Evolutionary conservation across 2,329 filamentous ascomycete species (phyloP).

Genomic region (Kalaharituber pfeilii): DNA sequence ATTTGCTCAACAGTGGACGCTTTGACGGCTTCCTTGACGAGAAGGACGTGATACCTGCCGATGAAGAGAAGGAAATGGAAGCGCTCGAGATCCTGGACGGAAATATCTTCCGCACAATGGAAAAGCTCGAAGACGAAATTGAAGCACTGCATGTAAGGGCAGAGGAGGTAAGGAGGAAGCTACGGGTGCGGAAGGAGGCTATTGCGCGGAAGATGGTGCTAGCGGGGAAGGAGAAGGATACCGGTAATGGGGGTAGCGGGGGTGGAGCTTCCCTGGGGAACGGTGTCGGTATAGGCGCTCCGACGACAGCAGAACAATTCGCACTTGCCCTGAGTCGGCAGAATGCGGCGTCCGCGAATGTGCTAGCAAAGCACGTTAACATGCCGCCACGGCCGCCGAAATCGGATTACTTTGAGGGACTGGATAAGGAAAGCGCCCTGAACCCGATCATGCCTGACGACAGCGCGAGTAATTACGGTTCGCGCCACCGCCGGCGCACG

Average conservation of each 20-base stretch:
- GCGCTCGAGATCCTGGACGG: slow-evolving; percentile 12
- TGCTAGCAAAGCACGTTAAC: background rate
- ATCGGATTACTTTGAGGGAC: slow-evolving; percentile 1
- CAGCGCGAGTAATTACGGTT: background rate
- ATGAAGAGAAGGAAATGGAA: slow-evolving; percentile 17
- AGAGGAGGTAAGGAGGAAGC: slow-evolving; percentile 16
- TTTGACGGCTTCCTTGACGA: slow-evolving; percentile 18
- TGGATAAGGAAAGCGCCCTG: background rate
- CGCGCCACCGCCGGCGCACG: background rate
- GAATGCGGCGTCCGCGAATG: background rate
- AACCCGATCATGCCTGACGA: background rate
- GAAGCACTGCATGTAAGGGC: slow-evolving; percentile 18
- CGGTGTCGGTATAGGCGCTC: slow-evolving; percentile 1
- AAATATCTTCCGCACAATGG: slow-evolving; percentile 13
- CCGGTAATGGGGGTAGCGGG: slow-evolving; percentile 4
- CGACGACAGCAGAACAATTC: background rate
- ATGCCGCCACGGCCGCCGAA: background rate
- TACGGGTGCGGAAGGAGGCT: slow-evolving; percentile 16
- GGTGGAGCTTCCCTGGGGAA: slow-evolving; percentile 1
- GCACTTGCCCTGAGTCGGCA: background rate
- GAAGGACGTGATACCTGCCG: slow-evolving; percentile 15
- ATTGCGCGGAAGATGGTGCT: slow-evolving; percentile 13
- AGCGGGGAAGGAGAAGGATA: slow-evolving; percentile 5
- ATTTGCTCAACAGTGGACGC: slow-evolving; percentile 18
- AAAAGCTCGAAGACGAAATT: slow-evolving; percentile 18